Evolutionary conservation across 2,329 filamentous ascomycete species (phyloP), one percentile per base, ranked within the genome.

Genomic region (Trichoderma hamatum): DNA sequence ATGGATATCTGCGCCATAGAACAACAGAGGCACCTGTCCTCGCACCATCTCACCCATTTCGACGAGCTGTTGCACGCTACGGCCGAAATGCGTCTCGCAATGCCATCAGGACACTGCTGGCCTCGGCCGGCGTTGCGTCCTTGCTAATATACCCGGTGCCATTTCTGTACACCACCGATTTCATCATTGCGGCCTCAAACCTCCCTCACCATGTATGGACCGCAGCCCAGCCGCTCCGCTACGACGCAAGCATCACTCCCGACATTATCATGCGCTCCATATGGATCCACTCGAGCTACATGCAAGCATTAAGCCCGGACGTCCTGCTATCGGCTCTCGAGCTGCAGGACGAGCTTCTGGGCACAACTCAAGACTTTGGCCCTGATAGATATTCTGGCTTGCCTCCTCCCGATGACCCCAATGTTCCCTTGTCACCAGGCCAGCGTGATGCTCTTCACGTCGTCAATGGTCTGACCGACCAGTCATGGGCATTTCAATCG

Each of bases 201-300:
- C 82, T 94, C 9, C 92, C 92, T 34, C 89, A 90, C 75, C 90
- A 94, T 85, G 91, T 92, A 73, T 95, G 92, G 92, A 94, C 92
- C 30, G 90, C 90, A 46, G 90, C 90, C 6, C 87, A 88, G 70
- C 87, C 89, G 32, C 82, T 92, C 66, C 80, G 85, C 43, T 85
- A 86, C 59, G 82, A 82, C 66, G 79, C 80, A 5, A 76, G 80
- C 30, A 81, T 83, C 55, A 80, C 83, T 65, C 85, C 90, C 4
- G 91, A 95, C 77, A 88, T 95, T n/a, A 88, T 92, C 68, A 91
- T 95, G 88, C 90, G 91, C 72, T 92, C 92, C 69, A 86, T 93
- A 68, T 95, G 92, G 92, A 85, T 95, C 19, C 91, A 94, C 75
- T 91, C 91, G 71, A 90, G 87, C 77, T 94, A 94, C 76, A 94